A percentile compares a stretch with the other conserved stretches of the same genome.
Evolutionary conservation across 306 rosid species (phyloP).

Genomic region (Hylodesmum podocarpum): DNA sequence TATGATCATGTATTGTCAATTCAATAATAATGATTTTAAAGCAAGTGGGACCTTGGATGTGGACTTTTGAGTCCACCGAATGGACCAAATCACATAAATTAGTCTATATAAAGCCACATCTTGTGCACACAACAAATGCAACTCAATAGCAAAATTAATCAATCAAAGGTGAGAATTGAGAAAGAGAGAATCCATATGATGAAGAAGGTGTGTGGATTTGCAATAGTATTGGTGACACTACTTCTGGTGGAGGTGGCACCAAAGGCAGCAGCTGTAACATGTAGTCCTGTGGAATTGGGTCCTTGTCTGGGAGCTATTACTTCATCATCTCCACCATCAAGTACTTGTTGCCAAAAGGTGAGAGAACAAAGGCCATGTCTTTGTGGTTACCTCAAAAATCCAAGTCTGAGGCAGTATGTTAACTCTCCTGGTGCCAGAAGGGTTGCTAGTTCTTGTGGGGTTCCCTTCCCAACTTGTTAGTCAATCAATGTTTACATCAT

Average conservation of each 20-base stretch:
- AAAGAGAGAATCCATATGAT: too few species aligned
- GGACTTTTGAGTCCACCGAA: too few species aligned
- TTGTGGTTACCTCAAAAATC: constrained; percentile 57
- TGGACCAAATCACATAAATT: too few species aligned
- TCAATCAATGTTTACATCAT: too few species aligned
- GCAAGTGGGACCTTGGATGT: too few species aligned
- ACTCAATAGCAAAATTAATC: too few species aligned
- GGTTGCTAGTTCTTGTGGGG: constrained; percentile 46
- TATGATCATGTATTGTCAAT: too few species aligned
- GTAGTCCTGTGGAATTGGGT: constrained; percentile 39
- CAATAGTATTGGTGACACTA: background rate
- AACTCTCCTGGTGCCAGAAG: constrained; percentile 47
- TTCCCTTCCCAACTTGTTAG: constrained; percentile 46
- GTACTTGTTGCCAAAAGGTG: constrained; percentile 48
- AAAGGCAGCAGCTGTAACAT: constrained; percentile 38
- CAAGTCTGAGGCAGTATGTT: constrained; percentile 41
- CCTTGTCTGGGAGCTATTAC: constrained; percentile 47
- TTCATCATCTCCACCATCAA: constrained; percentile 30
- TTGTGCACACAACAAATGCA: too few species aligned
- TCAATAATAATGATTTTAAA: too few species aligned
- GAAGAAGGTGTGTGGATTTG: background rate
- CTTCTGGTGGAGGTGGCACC: background rate
- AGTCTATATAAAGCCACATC: too few species aligned
- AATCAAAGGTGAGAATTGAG: too few species aligned
- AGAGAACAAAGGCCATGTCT: constrained; percentile 62